A percentile compares a stretch with the other conserved stretches of the same genome.
phyloP scores from a whole-genome alignment of 768 basidiomycete species.

The Gyrodon lividus region DNA sequence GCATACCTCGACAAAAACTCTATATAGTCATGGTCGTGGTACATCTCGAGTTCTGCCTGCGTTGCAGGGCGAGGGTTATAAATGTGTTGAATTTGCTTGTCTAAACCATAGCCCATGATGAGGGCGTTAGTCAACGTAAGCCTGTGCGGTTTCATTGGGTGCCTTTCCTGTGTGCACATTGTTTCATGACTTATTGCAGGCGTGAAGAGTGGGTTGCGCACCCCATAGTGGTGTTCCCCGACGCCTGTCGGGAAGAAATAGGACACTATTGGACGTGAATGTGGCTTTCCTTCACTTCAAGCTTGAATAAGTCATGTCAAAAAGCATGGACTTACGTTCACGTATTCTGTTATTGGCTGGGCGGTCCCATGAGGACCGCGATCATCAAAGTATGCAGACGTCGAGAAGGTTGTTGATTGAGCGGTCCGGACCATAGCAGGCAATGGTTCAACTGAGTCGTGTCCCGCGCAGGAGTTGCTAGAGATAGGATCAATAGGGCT shows the following conservation, averaged over 20 bases:
- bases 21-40: constrained; percentile 94
- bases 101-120: constrained; percentile 93
- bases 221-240: constrained; percentile 96
- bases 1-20: constrained; percentile 89
- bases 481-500: background rate
- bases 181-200: constrained; percentile 5
- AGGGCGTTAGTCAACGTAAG: constrained; percentile 95
- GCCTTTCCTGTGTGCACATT: constrained; percentile 69
- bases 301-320: background rate
- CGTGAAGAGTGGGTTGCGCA: constrained; percentile 36
- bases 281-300: constrained; percentile 28
- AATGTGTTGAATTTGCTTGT: constrained; percentile 91
- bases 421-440: constrained; percentile 36
- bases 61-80: constrained; percentile 89
- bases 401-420: constrained; percentile 62
- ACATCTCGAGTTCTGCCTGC: constrained; percentile 82
- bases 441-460: background rate
- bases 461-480: background rate
- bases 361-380: constrained; percentile 69
- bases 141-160: constrained; percentile 98
- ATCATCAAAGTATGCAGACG: constrained; percentile 73
- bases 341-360: constrained; percentile 75
- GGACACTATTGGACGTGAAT: constrained; percentile 76
- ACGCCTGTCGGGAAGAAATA: constrained; percentile 96
- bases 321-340: constrained; percentile 54